Percentiles rank a stretch among this genome's conserved stretches.
Conservation (phyloP, 139 green algal species). For the Coccomyxa sp. region DNA sequence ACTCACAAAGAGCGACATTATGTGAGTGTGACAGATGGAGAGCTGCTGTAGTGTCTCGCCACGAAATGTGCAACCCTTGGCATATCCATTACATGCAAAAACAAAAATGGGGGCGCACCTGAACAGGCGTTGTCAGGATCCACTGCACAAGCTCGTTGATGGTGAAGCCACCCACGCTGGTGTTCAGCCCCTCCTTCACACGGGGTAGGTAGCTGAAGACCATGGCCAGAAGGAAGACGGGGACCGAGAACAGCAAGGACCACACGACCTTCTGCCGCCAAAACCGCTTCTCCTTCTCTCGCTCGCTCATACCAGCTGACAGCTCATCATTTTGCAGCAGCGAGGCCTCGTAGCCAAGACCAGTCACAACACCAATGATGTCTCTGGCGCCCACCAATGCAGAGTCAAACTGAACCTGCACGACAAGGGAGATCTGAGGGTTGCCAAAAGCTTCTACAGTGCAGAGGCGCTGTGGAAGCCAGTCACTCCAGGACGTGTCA, state of each 20-base stretch:
- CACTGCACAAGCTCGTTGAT: conserved; percentile 78
- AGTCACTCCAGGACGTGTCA: no score
- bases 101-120: neutral
- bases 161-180: conserved; percentile 60
- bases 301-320: conserved; percentile 1
- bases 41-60: no score
- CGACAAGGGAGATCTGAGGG: no score
- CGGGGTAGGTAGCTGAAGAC: conserved; percentile 65
- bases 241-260: conserved; percentile 70
- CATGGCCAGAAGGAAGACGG: conserved; percentile 89
- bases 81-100: no score
- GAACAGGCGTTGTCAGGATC: conserved; percentile 81
- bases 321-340: conserved; percentile 10
- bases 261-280: conserved; percentile 50
- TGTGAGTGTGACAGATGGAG: no score
- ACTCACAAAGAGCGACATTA: no score
- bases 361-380: conserved; percentile 64
- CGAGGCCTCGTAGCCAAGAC: conserved; percentile 44
- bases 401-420: conserved; percentile 58
- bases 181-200: conserved; percentile 22
- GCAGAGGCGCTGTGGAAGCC: no score
- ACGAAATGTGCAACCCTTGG: no score
- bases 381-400: conserved; percentile 53
- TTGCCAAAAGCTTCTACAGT: no score
- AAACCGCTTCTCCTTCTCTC: conserved; percentile 38